Evolutionary conservation across 1,284 basidiomycete species (phyloP).

Genomic region (Leccinum fallax): DNA sequence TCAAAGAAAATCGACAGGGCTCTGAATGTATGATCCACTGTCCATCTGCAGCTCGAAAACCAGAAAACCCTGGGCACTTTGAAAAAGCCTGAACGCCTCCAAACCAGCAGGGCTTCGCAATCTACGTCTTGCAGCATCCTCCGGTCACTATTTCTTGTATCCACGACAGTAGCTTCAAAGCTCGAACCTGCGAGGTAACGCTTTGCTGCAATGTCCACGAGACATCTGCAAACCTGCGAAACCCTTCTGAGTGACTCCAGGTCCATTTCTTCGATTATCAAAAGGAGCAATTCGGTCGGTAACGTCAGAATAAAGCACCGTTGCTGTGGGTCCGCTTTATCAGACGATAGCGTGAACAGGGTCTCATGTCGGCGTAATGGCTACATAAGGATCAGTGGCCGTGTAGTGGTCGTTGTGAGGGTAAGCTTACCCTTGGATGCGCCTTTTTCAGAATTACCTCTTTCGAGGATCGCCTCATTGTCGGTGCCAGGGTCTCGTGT

Average conservation of each 20-base stretch:
- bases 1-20: slow-evolving; percentile 8
- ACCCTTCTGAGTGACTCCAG: slow-evolving; percentile 2
- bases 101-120: slow-evolving; percentile 8
- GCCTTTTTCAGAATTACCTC: not conserved
- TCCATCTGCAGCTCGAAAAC: slow-evolving; percentile 1
- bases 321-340: not conserved
- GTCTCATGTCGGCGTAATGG: not conserved
- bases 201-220: not conserved
- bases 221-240: slow-evolving; percentile 4
- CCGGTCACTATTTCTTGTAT: not conserved
- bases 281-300: not conserved
- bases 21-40: slow-evolving; percentile 1
- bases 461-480: not conserved
- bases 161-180: not conserved
- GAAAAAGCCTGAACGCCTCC: slow-evolving; percentile 4
- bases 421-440: not conserved
- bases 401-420: not conserved
- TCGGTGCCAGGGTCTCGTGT: no score
- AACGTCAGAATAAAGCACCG: not conserved
- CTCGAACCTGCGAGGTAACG: slow-evolving; percentile 1
- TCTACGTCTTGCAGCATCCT: slow-evolving; percentile 4
- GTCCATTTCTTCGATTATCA: slow-evolving; percentile 1
- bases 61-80: not conserved
- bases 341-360: not conserved
- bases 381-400: not conserved